Base-by-base conservation (phyloP, 225 moss, liverwort and hornwort species). In the Ulota crispa region DNA sequence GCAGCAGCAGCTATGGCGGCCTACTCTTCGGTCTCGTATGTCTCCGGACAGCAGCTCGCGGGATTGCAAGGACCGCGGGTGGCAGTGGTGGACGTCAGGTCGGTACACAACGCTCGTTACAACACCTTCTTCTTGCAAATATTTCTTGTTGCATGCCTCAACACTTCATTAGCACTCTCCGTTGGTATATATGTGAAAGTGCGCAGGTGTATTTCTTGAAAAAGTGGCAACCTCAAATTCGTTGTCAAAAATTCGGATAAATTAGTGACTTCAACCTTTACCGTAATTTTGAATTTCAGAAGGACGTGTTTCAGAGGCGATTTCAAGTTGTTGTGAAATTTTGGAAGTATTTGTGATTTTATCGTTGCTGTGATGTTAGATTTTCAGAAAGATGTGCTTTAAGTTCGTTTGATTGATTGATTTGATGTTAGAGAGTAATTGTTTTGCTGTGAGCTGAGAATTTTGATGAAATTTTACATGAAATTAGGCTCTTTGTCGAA, bases 71-170 rank as follows among this genome's bases (percentile, higher is more conserved):
- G 84, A 3, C 78, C 80, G 24, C 82, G 78, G 20, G 74, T 93
- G 2, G 94, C 88, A 23, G 88, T 96, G 3, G 91, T 94, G 47
- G 96, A 93, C n/a, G 96, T 94, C 75, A 92, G 92, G 94, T 88
- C 30, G 21, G 83, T 81, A 34, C 41, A 75, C 23, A 5, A 54
- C 13, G 72, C 54, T 9, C n/a, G 21, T 47, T 4, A 6, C 34
- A 0, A 9, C 59, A 68, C 54, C 78, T 73, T 24, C 50, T 64
- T 70, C 11, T 54, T 66, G 61, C 62, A 32, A 56, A 11, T 55
- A 72, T 61, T 61, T 61, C 6, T 20, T 61, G 18, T 50, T 37
- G 36, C 26, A 55, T 8, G 32, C 20, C 16, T 13, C 45, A 64
- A 64, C 31, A 26, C 12, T 3, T 41, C 21, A 2, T n/a, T 2